Conservation (phyloP, 2,329 filamentous ascomycete genomes). For the Colletotrichum euphorbiae region DNA sequence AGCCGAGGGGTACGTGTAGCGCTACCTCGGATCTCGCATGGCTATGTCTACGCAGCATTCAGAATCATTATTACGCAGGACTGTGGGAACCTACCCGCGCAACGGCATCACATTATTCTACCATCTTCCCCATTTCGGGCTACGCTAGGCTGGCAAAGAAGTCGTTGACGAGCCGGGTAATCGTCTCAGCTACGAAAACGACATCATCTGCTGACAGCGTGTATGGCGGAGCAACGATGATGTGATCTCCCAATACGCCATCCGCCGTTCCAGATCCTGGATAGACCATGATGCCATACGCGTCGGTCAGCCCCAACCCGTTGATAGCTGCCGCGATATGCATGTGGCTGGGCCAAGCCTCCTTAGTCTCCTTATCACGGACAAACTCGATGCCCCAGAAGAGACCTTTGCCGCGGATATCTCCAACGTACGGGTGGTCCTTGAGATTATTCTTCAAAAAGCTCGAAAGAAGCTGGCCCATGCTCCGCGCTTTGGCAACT, state of each 20-base stretch:
- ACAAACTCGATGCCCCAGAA: conserved; percentile 63
- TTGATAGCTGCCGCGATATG: conserved; percentile 49
- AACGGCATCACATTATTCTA: background rate
- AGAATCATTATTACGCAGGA: too few species aligned
- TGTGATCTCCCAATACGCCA: conserved; percentile 73
- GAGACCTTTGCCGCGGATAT: conserved; percentile 55
- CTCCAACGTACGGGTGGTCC: conserved; percentile 50
- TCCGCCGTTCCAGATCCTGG: conserved; percentile 71
- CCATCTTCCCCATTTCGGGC: too few species aligned
- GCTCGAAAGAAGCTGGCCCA: conserved; percentile 47
- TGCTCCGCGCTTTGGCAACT: conserved; percentile 46
- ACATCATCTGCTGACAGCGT: conserved; percentile 70
- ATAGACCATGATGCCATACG: conserved; percentile 64
- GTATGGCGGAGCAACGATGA: conserved; percentile 77
- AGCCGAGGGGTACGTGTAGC: too few species aligned
- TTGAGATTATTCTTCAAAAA: conserved; percentile 45
- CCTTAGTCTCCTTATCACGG: conserved; percentile 49
- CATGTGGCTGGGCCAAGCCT: conserved; percentile 49
- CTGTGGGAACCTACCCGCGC: too few species aligned
- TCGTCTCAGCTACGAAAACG: conserved; percentile 44
- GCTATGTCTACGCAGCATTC: too few species aligned
- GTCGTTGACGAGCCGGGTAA: conserved; percentile 53
- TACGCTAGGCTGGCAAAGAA: conserved; percentile 49
- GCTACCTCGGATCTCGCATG: too few species aligned
- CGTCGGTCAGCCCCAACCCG: conserved; percentile 41